Percentiles rank a stretch among this genome's conserved stretches.
phyloP scores from a whole-genome alignment of 2,329 filamentous ascomycete species.

The Neofusicoccum umdonicola region DNA sequence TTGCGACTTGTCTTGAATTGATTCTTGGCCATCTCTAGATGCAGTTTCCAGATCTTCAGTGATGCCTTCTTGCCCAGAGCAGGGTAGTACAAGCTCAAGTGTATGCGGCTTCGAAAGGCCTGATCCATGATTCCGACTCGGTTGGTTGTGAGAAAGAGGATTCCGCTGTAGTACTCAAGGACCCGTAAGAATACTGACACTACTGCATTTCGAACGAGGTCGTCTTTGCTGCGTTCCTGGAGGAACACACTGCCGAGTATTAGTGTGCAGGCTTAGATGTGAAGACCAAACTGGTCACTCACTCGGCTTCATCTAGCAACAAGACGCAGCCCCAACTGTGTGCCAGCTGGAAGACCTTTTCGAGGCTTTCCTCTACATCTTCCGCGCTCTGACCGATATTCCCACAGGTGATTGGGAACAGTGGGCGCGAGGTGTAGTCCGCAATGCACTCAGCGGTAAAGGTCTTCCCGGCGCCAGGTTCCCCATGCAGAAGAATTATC shows the following conservation, averaged over 20 bases:
- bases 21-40: neutral
- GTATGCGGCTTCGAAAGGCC: slow-evolving; percentile 25
- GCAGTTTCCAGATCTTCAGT: neutral
- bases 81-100: slow-evolving; percentile 30
- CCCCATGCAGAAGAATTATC: slow-evolving; percentile 3
- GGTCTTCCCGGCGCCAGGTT: neutral
- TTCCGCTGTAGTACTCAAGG: slow-evolving; percentile 22
- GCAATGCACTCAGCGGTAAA: slow-evolving; percentile 8
- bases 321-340: slow-evolving; percentile 16
- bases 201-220: slow-evolving; percentile 51
- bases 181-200: slow-evolving; percentile 21
- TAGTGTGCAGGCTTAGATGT: neutral
- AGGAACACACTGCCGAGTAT: slow-evolving; percentile 43
- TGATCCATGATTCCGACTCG: slow-evolving; percentile 30
- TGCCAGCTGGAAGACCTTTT: slow-evolving; percentile 19
- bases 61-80: neutral
- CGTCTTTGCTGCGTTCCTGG: slow-evolving; percentile 45
- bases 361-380: slow-evolving; percentile 19
- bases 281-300: neutral
- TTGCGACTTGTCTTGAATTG: neutral
- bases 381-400: slow-evolving; percentile 19
- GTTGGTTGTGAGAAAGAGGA: slow-evolving; percentile 36
- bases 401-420: slow-evolving; percentile 14
- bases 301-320: slow-evolving; percentile 15
- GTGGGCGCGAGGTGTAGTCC: neutral